Base-by-base conservation (phyloP, 75 land plant genomes). In the Cunninghamia lanceolata region DNA sequence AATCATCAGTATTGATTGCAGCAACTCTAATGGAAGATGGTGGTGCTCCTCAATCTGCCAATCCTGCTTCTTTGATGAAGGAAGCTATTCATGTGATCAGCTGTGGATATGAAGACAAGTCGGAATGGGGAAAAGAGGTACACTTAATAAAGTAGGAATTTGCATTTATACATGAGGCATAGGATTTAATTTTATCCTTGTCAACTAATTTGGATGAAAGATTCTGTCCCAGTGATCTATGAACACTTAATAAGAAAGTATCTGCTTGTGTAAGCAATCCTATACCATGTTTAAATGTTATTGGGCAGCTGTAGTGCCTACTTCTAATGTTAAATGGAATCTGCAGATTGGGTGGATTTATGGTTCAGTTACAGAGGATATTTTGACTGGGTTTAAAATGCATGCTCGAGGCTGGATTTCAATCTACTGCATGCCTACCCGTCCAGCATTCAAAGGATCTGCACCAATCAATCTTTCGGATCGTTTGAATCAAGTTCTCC, bases 121-220 rank as follows among this genome's bases (percentile, higher is more conserved):
- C 95, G 59, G 99, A 98, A 47, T 98, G 99, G 99, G 99, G 99
- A 28, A 98, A 98, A 90, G 99, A 98, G 99, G 99, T 96, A 42
- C 68, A 85, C 25, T 16, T 16, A 25, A 34, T 80, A 80, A 46
- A 80, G 36, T n/a, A n/a, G 45, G 82, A 25, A 42, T 42, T 45
- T 28, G 17, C 50, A 80, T 80, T 0, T 43, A 80, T 73, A 34
- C 10, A 80, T 28, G 34, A 80, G 13, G 46, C 47, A 25, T 9
- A 42, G 50, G 28, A 43, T 45, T 45, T 80, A 11, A 28, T 45
- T 28, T 43, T 80, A 45, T 1, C 45, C 19, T 21, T 77, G 16
- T 40, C 17, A 74, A 36, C 77, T 14, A 74, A 74, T 14, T 74
- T 74, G 77, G 17, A 75, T 75, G 38, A 75, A 75, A 54, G 6